Conservation (phyloP, 768 basidiomycete genomes). For the Kwoniella sp. region DNA sequence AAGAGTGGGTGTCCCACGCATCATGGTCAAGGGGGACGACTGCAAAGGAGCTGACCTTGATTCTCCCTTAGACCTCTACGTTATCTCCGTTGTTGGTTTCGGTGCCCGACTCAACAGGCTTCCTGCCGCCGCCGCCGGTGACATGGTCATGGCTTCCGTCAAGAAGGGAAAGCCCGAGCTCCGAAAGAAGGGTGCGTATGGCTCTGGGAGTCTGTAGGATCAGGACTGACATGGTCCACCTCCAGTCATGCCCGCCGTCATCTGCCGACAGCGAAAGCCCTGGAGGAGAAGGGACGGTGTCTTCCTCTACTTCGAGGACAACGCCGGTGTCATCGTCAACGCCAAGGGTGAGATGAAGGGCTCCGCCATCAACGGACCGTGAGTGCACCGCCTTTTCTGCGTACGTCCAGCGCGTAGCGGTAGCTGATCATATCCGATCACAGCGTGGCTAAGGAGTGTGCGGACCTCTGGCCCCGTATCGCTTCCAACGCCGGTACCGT, state of each 20-base stretch:
- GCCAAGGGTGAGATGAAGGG: constrained; percentile 99
- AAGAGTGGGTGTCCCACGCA: constrained; percentile 57
- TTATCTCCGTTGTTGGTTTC: constrained; percentile 93
- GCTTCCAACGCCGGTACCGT: constrained; percentile 98
- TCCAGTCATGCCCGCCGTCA: constrained; percentile 90
- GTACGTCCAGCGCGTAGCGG: not conserved
- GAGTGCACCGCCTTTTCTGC: constrained; percentile 8
- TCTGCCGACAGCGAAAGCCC: constrained; percentile 95
- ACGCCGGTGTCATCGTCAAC: constrained; percentile 95
- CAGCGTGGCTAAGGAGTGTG: constrained; percentile 93
- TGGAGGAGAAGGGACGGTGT: constrained; percentile 98
- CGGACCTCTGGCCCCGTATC: constrained; percentile 98
- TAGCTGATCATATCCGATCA: not conserved
- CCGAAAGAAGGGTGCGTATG: constrained; percentile 90
- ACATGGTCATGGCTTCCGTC: constrained; percentile 66
- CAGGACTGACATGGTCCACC: not conserved
- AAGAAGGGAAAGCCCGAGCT: constrained; percentile 99
- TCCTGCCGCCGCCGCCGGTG: constrained; percentile 67
- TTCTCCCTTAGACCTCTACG: constrained; percentile 45
- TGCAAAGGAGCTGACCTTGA: too few species aligned
- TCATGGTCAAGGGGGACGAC: too few species aligned
- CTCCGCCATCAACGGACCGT: constrained; percentile 55
- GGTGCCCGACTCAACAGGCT: constrained; percentile 96
- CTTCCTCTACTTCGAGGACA: constrained; percentile 98
- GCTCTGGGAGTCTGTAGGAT: not conserved